Percentiles rank a stretch among this genome's conserved stretches.
Evolutionary conservation across 2,329 filamentous ascomycete species (phyloP).

Genomic region (Polychaeton citri): DNA sequence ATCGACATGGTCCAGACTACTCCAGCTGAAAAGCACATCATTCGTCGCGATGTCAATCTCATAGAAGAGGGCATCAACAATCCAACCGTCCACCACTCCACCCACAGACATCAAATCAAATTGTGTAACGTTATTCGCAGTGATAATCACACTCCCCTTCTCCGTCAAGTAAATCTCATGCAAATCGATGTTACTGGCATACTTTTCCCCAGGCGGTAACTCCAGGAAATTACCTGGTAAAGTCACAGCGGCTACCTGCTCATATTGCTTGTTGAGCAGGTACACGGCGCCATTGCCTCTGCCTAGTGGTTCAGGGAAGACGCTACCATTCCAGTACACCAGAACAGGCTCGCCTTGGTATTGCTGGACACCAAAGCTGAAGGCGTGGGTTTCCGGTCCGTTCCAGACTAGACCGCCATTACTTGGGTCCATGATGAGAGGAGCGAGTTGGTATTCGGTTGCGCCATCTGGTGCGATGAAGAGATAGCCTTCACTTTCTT

Average conservation of each 20-base stretch:
- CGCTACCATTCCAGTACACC: slow-evolving; percentile 8
- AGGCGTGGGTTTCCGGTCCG: slow-evolving; percentile 4
- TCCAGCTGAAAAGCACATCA: slow-evolving; percentile 24
- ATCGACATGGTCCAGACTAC: slow-evolving; percentile 18
- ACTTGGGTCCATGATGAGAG: slow-evolving; percentile 6
- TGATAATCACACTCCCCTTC: slow-evolving; percentile 19
- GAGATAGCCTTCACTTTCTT: slow-evolving; percentile 7
- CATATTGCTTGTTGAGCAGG: slow-evolving; percentile 8
- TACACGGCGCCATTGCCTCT: slow-evolving; percentile 7
- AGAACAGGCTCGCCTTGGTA: slow-evolving; percentile 8
- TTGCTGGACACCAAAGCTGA: slow-evolving; percentile 8
- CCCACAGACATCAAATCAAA: slow-evolving; percentile 17
- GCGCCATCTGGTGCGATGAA: slow-evolving; percentile 9
- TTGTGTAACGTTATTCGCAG: slow-evolving; percentile 15
- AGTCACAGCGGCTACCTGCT: slow-evolving; percentile 6
- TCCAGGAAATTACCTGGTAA: slow-evolving; percentile 8
- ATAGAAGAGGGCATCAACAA: slow-evolving; percentile 19
- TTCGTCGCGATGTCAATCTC: slow-evolving; percentile 25
- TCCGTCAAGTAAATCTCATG: slow-evolving; percentile 23
- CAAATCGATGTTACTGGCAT: slow-evolving; percentile 14
- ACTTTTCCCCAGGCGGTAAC: slow-evolving; percentile 3
- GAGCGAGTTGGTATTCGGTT: slow-evolving; percentile 2
- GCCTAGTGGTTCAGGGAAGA: slow-evolving; percentile 8
- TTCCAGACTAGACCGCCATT: slow-evolving; percentile 8
- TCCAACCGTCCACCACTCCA: slow-evolving; percentile 18